phyloP scores from a whole-genome alignment of 2,329 filamentous ascomycete genomes.

The Paramyrothecium sp. region DNA sequence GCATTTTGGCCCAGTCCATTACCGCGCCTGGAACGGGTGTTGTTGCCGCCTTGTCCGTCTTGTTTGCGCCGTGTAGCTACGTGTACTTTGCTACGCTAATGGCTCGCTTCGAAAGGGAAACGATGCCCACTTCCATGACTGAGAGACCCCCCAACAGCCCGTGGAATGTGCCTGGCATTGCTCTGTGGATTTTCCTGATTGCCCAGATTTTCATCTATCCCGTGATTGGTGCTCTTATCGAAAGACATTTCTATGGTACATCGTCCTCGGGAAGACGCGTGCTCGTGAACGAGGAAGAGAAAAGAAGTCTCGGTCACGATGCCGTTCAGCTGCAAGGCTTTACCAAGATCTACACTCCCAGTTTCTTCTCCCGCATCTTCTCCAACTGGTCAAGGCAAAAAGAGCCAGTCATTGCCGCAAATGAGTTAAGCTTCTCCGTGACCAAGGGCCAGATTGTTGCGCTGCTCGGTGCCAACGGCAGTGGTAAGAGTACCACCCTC shows the following conservation, averaged over 20 bases:
- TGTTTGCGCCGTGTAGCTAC: slow-evolving; percentile 88
- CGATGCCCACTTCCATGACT: slow-evolving; percentile 59
- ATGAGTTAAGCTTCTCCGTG: slow-evolving; percentile 66
- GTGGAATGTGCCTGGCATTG: slow-evolving; percentile 71
- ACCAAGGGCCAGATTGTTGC: slow-evolving; percentile 76
- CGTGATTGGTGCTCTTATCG: slow-evolving; percentile 70
- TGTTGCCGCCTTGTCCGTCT: slow-evolving; percentile 67
- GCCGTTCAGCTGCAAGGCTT: slow-evolving; percentile 73
- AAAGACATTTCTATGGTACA: slow-evolving; percentile 74
- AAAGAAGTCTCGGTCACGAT: slow-evolving; percentile 26
- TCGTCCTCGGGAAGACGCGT: slow-evolving; percentile 60
- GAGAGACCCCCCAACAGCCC: slow-evolving; percentile 61
- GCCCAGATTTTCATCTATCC: slow-evolving; percentile 79
- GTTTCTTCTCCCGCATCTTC: slow-evolving; percentile 55
- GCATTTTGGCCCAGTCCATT: slow-evolving; percentile 77
- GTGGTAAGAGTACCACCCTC: slow-evolving; percentile 69
- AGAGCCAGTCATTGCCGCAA: slow-evolving; percentile 71
- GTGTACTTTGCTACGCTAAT: slow-evolving; percentile 76
- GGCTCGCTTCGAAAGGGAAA: slow-evolving; percentile 70
- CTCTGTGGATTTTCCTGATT: slow-evolving; percentile 73
- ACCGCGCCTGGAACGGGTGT: slow-evolving; percentile 59
- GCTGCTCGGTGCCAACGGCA: slow-evolving; percentile 63
- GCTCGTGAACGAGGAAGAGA: slow-evolving; percentile 29
- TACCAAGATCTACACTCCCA: slow-evolving; percentile 75
- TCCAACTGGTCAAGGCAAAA: slow-evolving; percentile 37